A percentile compares a stretch with the other conserved stretches of the same genome.
Conservation (phyloP, 2,329 filamentous ascomycete genomes). For the Bisporella sp. region DNA sequence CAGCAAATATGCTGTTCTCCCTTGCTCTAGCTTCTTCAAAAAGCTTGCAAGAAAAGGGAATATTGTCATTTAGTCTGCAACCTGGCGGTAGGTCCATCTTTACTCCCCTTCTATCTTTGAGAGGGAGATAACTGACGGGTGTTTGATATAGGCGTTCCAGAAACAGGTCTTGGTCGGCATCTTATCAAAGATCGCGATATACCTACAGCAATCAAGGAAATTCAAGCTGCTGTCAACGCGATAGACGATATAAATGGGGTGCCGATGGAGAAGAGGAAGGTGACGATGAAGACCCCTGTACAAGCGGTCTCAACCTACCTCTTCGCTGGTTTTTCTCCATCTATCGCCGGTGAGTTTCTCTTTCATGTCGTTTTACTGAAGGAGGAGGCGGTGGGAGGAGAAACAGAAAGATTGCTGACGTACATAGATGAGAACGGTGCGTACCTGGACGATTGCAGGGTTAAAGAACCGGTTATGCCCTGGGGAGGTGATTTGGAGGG, state of each 20-base stretch:
- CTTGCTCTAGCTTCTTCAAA: constrained; percentile 15
- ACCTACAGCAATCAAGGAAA: not conserved
- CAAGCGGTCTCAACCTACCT: not conserved
- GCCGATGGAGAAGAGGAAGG: not conserved
- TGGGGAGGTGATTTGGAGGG: constrained; percentile 3
- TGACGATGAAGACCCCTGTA: not conserved
- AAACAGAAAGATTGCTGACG: not conserved
- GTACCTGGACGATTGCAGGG: constrained; percentile 6
- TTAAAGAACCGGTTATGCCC: not conserved
- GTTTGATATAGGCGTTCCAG: too few relatives aligned
- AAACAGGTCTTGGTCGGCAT: too few relatives aligned
- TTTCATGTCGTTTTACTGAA: not conserved
- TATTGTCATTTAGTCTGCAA: constrained; percentile 34
- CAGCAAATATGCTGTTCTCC: constrained; percentile 36
- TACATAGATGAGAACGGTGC: not conserved
- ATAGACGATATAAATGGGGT: not conserved
- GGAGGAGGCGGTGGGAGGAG: not conserved
- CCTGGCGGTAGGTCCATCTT: constrained; percentile 27
- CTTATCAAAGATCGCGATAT: too few relatives aligned
- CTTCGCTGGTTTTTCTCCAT: not conserved
- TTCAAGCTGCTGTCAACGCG: not conserved
- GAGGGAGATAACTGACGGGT: not conserved
- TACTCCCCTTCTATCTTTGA: not conserved
- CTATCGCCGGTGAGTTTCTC: not conserved
- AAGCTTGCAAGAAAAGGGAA: constrained; percentile 15